Conservation (phyloP, 176 grass and related monocot species). For the Leersia perrieri region DNA sequence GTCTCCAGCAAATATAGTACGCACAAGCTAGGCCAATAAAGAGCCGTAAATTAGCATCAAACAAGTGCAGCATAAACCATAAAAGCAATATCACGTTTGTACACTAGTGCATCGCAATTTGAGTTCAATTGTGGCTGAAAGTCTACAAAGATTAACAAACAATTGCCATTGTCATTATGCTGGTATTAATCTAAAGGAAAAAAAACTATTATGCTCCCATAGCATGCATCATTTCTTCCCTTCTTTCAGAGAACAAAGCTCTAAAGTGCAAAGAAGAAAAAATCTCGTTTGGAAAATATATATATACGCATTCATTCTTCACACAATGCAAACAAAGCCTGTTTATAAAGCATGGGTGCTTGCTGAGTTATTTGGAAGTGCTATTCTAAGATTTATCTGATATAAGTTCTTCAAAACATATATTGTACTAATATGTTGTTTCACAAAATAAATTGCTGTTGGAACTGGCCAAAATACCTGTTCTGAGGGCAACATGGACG, state of each 20-base stretch:
- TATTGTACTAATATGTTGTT: not conserved
- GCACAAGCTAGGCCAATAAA: not conserved
- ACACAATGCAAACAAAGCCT: too few species aligned
- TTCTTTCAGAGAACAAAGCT: not conserved
- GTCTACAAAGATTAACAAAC: not conserved
- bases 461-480: too few species aligned
- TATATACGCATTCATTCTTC: not conserved
- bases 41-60: not conserved
- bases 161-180: not conserved
- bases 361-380: too few species aligned
- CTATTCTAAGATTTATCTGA: not conserved
- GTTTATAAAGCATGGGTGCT: too few species aligned
- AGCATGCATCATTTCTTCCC: not conserved
- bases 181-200: not conserved
- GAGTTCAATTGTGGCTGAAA: not conserved
- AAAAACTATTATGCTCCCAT: not conserved
- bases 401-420: not conserved
- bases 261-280: conserved; percentile 15
- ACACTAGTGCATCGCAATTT: not conserved
- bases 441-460: not conserved
- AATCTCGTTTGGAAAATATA: not conserved
- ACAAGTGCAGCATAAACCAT: not conserved
- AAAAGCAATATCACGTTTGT: not conserved
- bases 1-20: not conserved
- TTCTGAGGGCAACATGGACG: too few species aligned